These are phyloP conservation scores for Kwoniella botswanensis DNA, from an alignment of 768 basidiomycete species.

Conservation along the genomic window DNA sequence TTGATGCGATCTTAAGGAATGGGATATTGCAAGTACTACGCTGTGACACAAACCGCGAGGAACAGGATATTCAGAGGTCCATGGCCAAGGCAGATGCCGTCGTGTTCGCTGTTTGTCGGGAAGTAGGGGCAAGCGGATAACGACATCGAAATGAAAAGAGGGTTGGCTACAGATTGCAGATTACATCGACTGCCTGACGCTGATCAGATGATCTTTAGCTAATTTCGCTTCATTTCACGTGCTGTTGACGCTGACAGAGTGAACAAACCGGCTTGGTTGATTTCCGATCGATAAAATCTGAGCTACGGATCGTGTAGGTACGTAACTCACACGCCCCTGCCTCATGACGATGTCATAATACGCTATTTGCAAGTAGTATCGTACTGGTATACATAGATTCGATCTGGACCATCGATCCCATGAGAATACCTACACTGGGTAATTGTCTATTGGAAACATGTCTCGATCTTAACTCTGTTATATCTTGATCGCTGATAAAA, in stretches of 20 bases:
- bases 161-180: background rate
- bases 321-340: background rate
- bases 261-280: background rate
- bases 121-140: background rate
- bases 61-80: too few relatives aligned
- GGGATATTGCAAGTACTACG: background rate
- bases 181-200: background rate
- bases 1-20: background rate
- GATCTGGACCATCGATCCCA: background rate
- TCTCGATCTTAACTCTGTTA: conserved; percentile 10
- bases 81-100: background rate
- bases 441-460: background rate
- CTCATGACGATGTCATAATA: background rate
- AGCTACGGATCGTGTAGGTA: background rate
- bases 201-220: conserved; percentile 7
- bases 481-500: conserved; percentile 7
- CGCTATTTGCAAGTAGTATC: too few relatives aligned
- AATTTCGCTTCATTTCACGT: conserved; percentile 8
- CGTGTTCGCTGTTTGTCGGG: background rate
- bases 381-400: background rate
- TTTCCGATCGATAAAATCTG: background rate
- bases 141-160: conserved; percentile 3
- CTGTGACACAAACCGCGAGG: background rate
- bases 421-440: background rate
- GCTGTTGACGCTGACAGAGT: background rate